phyloP scores from a whole-genome alignment of 352 stramenopile species.

The Phytopythium kandeliae region DNA sequence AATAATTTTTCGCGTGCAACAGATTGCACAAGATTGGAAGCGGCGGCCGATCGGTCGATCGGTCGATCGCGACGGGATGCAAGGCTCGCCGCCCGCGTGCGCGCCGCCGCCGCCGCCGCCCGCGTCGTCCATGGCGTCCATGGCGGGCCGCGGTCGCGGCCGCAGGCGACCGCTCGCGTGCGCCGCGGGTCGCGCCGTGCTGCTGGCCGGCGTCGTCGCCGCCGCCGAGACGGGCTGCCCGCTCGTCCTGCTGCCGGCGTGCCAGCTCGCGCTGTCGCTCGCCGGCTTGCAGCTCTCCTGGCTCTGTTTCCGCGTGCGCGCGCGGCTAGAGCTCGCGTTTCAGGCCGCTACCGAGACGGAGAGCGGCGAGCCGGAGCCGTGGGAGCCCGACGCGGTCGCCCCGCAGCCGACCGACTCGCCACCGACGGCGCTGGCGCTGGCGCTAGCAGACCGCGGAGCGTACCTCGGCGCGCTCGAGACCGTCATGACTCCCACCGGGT shows the following conservation, averaged over 20 bases:
- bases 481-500: background rate
- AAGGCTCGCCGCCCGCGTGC: constrained; percentile 8
- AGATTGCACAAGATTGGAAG: too few species aligned
- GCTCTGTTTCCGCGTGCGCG: constrained; percentile 61
- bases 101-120: constrained; percentile 10
- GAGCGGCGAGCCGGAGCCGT: constrained; percentile 7
- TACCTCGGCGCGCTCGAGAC: background rate
- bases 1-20: too few species aligned
- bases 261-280: constrained; percentile 26
- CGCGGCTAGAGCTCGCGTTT: constrained; percentile 38
- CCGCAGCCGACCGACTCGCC: background rate
- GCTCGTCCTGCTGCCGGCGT: constrained; percentile 31
- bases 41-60: background rate
- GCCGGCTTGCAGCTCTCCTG: constrained; percentile 44
- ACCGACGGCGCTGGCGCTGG: background rate
- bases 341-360: constrained; percentile 10
- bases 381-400: background rate
- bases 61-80: constrained; percentile 10
- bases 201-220: constrained; percentile 29
- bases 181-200: constrained; percentile 10
- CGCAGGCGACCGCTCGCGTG: constrained; percentile 3
- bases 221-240: constrained; percentile 27
- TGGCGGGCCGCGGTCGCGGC: background rate
- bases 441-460: background rate
- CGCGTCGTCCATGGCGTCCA: background rate